Evolutionary conservation across 148 eudicot species (phyloP).

Genomic region (Diospyros kaki): DNA sequence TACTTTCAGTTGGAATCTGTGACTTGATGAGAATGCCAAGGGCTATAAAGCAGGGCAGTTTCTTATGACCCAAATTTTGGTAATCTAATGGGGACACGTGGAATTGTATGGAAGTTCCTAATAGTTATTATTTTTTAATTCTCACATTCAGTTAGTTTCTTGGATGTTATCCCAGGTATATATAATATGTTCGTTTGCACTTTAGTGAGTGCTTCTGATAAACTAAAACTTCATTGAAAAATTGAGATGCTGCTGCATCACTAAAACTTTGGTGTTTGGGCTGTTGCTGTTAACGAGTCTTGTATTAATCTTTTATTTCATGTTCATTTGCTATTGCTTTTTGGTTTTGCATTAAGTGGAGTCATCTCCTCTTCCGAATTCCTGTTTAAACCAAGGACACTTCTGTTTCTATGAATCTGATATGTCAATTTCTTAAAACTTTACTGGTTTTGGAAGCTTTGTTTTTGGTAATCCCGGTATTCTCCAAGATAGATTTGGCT

Average conservation of each 20-base stretch:
- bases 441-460: too few relatives aligned
- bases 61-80: too few relatives aligned
- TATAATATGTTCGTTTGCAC: too few relatives aligned
- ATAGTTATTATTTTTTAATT: background rate
- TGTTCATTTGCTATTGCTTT: background rate
- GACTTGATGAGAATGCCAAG: too few relatives aligned
- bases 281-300: background rate
- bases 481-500: too few relatives aligned
- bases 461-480: too few relatives aligned
- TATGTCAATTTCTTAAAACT: too few relatives aligned
- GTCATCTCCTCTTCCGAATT: background rate
- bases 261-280: background rate
- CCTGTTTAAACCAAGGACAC: background rate
- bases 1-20: too few relatives aligned
- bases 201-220: background rate
- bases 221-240: background rate
- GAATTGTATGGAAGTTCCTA: background rate
- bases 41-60: too few relatives aligned
- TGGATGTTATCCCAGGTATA: too few relatives aligned
- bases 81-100: background rate
- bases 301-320: too few relatives aligned
- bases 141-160: background rate
- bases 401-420: background rate
- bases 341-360: background rate
- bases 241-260: background rate